Conservation (phyloP, 139 green algal genomes). For the Chlamydomonas eustigma region DNA sequence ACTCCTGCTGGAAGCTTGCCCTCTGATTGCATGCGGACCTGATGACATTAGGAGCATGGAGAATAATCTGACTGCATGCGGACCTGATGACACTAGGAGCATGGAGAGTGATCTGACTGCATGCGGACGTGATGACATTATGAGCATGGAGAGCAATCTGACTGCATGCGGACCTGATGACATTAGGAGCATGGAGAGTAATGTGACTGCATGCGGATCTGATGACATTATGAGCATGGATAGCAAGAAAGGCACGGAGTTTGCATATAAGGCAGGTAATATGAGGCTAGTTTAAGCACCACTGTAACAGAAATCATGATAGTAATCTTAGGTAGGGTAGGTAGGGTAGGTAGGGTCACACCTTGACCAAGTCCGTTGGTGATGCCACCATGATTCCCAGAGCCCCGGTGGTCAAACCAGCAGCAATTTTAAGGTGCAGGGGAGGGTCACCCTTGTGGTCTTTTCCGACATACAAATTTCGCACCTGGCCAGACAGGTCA, state of each 20-base stretch:
- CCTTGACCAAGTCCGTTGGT: slow-evolving; percentile 97
- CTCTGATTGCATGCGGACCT: slow-evolving; percentile 94
- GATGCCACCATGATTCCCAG: slow-evolving; percentile 83
- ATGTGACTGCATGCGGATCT: too few relatives aligned
- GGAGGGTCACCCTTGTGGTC: slow-evolving; percentile 71
- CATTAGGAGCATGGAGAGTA: too few relatives aligned
- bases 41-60: slow-evolving; percentile 14
- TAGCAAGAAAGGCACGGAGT: too few relatives aligned
- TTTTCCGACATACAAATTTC: slow-evolving; percentile 64
- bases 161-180: too few relatives aligned
- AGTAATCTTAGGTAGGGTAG: too few relatives aligned
- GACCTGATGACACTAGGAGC: neutral
- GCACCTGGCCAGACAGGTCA: too few relatives aligned
- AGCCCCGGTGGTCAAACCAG: slow-evolving; percentile 87
- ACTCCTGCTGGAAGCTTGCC: slow-evolving; percentile 72
- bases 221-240: too few relatives aligned
- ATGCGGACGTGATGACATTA: neutral
- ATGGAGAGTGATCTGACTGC: neutral
- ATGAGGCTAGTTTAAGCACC: too few relatives aligned
- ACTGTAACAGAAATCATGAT: too few relatives aligned
- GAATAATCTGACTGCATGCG: neutral
- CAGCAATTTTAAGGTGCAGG: slow-evolving; percentile 87
- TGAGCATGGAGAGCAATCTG: neutral
- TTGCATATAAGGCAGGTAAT: too few relatives aligned
- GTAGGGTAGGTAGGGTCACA: too few relatives aligned